Conservation (phyloP, 371 early-diverging fungal species). For the Rhizopus stolonifer region DNA sequence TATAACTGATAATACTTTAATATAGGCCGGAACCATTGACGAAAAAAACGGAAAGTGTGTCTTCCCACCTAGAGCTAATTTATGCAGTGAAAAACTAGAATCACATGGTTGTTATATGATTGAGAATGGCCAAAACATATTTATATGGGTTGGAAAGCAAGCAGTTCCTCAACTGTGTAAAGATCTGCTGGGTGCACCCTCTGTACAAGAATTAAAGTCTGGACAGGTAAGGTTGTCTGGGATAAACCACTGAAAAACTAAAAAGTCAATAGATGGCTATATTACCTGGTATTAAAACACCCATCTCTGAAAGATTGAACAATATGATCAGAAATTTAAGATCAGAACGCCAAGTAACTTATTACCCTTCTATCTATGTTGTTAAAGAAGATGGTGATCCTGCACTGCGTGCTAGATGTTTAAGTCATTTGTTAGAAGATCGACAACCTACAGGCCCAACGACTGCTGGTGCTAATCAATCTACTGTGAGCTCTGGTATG, state of each 20-base stretch:
- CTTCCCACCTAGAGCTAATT: conserved; percentile 61
- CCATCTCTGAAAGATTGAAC: conserved; percentile 36
- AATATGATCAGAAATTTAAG: conserved; percentile 19
- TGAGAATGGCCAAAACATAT: conserved; percentile 64
- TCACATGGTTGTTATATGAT: conserved; percentile 75
- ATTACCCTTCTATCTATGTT: conserved; percentile 48
- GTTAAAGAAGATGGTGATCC: conserved; percentile 80
- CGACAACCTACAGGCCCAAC: conserved; percentile 40
- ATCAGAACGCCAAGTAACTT: conserved; percentile 23
- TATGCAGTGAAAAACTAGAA: conserved; percentile 75
- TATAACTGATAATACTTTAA: conserved; percentile 35
- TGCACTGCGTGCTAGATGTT: conserved; percentile 55
- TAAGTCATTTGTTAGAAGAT: conserved; percentile 70
- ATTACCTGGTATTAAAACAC: conserved; percentile 32
- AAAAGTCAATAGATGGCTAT: no score
- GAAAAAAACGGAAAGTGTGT: conserved; percentile 39
- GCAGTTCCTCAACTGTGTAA: conserved; percentile 62
- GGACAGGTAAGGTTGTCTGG: conserved; percentile 40
- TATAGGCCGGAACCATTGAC: conserved; percentile 35
- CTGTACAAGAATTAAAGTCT: conserved; percentile 31
- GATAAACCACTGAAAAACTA: no score
- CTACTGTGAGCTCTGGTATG: conserved; percentile 59
- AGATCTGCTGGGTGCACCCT: conserved; percentile 52
- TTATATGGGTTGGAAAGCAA: conserved; percentile 76
- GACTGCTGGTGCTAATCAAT: conserved; percentile 44